A percentile compares a stretch with the other conserved stretches of the same genome.
These are phyloP conservation scores for Waltiozyma sp. DNA, from an alignment of 1,139 yeast genomes.

Conservation along the genomic window DNA sequence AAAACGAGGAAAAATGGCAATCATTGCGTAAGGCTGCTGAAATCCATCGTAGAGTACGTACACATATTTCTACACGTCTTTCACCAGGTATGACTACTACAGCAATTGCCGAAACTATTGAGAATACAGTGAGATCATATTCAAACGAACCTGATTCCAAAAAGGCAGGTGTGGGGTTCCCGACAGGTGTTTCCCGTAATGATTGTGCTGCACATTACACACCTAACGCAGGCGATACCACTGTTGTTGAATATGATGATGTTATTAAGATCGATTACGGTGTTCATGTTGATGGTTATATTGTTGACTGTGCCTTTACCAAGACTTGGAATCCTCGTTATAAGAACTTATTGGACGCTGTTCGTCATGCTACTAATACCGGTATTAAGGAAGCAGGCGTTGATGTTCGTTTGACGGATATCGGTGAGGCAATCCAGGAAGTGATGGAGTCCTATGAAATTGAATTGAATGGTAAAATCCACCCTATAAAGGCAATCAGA, in stretches of 20 bases:
- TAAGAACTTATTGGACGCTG: slow-evolving; percentile 73
- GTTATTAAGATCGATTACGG: slow-evolving; percentile 97
- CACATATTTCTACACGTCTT: slow-evolving; percentile 60
- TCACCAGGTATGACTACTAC: slow-evolving; percentile 90
- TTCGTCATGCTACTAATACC: slow-evolving; percentile 84
- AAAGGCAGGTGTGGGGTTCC: slow-evolving; percentile 87
- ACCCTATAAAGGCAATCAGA: slow-evolving; percentile 80
- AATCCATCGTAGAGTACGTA: slow-evolving; percentile 84
- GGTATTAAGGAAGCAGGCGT: slow-evolving; percentile 92
- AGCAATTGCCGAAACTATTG: slow-evolving; percentile 84
- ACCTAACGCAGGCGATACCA: slow-evolving; percentile 89
- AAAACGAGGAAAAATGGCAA: slow-evolving; percentile 55
- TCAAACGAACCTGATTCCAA: slow-evolving; percentile 43
- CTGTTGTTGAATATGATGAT: slow-evolving; percentile 71
- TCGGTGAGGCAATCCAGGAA: slow-evolving; percentile 93
- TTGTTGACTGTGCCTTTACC: slow-evolving; percentile 93
- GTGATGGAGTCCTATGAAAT: slow-evolving; percentile 95
- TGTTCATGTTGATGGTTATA: slow-evolving; percentile 92
- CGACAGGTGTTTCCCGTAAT: slow-evolving; percentile 89
- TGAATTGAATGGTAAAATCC: slow-evolving; percentile 76
- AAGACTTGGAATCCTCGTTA: slow-evolving; percentile 78
- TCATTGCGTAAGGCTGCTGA: slow-evolving; percentile 95
- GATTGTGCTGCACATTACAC: slow-evolving; percentile 97
- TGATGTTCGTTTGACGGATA: slow-evolving; percentile 88
- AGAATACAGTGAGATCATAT: slow-evolving; percentile 68